Base-by-base conservation (phyloP, 164 flowering plant species). In the Stephania yunnanensis region DNA sequence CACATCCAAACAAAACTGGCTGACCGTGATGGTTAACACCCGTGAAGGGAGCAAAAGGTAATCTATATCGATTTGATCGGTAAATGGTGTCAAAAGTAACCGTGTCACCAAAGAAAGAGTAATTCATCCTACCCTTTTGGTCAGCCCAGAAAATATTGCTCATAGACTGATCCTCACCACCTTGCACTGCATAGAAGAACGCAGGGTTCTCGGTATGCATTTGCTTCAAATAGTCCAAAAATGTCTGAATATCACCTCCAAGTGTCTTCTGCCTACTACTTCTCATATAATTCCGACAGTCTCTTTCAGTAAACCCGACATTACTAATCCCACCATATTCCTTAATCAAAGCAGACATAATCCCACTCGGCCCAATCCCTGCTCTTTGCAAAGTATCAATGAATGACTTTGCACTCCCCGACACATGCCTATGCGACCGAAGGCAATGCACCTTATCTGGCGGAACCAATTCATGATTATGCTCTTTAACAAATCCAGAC, bases 21-120 rank as follows among this genome's bases (percentile, higher is more conserved):
- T 92, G 97, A 3, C 94, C 90, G 70, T 92, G 98, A 79, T 89
- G 89, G 77, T 94, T 94, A 64, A 94, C 86, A n/a, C 97, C 97
- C 7, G 89, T 91, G 78, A 94, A 92, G 11, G 96, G 92, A 69
- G 89, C 97, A 87, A 91, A 92, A 10, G 97, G 97, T 80, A 92
- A 78, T 19, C 90, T 85, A 45, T 87, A 92, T 73, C 91, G 85
- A 78, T 94, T 91, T 19, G 93, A 86, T 80, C 93, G 80, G 82
- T 87, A 92, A 19, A 92, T 87, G 0, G 95, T 91, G 78, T 94
- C 97, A 73, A 94, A 90, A 11, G 89, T 87, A 52, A 94, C 90
- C 48, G 95, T 91, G 75, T 94, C 98, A 36, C 96, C 92, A 80
- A 94, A 94, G 74, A 83, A 85, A 72, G 82, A 73, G 74, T 90